These are phyloP conservation scores for Populus davidiana DNA, from an alignment of 345 rosid genomes.

Conservation along the genomic window DNA sequence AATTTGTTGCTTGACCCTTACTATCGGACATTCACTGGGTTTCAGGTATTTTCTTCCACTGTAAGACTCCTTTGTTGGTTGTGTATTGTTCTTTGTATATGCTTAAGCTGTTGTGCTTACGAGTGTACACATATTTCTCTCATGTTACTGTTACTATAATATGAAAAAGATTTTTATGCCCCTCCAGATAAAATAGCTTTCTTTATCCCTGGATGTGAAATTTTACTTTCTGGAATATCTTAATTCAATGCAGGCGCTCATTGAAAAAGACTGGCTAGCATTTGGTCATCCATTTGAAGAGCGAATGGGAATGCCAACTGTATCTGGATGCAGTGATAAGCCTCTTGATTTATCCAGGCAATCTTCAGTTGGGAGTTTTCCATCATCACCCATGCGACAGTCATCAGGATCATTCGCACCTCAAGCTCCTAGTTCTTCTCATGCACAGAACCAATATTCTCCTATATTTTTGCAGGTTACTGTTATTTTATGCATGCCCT, in stretches of 20 bases:
- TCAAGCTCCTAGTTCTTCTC: constrained; percentile 73
- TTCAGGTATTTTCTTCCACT: constrained; percentile 58
- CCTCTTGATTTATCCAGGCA: constrained; percentile 66
- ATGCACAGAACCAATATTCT: constrained; percentile 74
- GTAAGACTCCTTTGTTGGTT: background rate
- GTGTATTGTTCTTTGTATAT: background rate
- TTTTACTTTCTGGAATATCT: constrained; percentile 1
- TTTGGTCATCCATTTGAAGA: constrained; percentile 98
- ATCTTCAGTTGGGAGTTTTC: constrained; percentile 67
- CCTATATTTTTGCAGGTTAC: constrained; percentile 95
- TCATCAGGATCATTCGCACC: constrained; percentile 56
- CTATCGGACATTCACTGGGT: constrained; percentile 84
- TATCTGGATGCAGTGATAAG: constrained; percentile 50
- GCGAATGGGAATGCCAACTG: constrained; percentile 82
- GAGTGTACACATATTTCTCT: background rate
- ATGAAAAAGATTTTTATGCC: background rate
- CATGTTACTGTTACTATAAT: background rate
- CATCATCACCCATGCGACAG: constrained; percentile 68
- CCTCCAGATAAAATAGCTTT: background rate
- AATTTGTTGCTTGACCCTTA: constrained; percentile 92
- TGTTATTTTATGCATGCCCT: background rate
- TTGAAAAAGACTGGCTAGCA: constrained; percentile 99
- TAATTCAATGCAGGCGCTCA: constrained; percentile 60
- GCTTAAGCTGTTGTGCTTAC: constrained; percentile 6
- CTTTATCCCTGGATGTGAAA: background rate